phyloP scores from a whole-genome alignment of 2,329 filamentous ascomycete genomes.

The Sporothrix pseudoabietina region DNA sequence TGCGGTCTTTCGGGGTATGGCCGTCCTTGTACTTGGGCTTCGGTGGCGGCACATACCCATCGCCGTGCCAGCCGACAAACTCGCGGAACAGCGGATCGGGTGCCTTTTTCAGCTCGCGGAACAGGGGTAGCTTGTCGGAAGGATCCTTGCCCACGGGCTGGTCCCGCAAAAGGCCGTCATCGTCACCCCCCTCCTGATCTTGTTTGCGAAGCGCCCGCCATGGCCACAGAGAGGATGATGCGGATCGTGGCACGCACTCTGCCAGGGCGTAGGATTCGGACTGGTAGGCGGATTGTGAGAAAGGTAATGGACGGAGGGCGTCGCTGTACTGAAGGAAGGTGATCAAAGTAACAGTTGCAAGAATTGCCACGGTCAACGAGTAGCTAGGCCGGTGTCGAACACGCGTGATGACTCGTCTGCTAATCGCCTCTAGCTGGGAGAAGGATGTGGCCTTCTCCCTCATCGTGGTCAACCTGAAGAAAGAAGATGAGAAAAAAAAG shows the following conservation, averaged over 20 bases:
- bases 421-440: not conserved
- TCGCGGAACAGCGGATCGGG: slow-evolving; percentile 36
- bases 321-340: not conserved
- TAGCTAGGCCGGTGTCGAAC: not conserved
- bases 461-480: not conserved
- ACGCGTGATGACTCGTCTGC: not conserved
- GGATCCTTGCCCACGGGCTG: not conserved
- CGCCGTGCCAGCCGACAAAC: slow-evolving; percentile 18
- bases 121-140: not conserved
- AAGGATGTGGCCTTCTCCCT: not conserved
- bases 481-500: not conserved
- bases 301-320: not conserved
- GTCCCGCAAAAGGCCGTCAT: not conserved
- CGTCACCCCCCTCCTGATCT: not conserved
- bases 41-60: slow-evolving; percentile 1
- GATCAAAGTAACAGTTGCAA: not conserved
- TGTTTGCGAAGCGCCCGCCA: not conserved
- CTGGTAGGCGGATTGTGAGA: not conserved
- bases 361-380: not conserved
- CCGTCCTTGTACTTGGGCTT: slow-evolving; percentile 23
- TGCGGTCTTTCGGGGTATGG: not conserved
- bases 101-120: not conserved
- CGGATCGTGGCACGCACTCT: not conserved
- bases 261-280: not conserved
- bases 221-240: not conserved